These are phyloP conservation scores for Verticillium nubilum DNA, from an alignment of 2,329 filamentous ascomycete species.

Conservation along the genomic window DNA sequence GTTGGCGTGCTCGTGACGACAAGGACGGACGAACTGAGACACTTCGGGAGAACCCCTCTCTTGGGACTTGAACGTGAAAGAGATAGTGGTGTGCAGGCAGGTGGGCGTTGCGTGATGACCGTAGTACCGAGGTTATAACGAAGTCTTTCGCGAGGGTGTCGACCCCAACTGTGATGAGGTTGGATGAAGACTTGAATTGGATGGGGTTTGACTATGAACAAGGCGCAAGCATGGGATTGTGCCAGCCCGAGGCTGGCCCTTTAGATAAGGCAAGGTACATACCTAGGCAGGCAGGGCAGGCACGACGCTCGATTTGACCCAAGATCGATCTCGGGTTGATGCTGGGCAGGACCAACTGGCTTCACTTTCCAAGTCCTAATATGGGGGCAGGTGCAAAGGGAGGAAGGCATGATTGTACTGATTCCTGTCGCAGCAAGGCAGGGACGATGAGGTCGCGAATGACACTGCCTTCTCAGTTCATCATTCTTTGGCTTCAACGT, in stretches of 20 bases:
- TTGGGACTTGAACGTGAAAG: conserved; percentile 2
- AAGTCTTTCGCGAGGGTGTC: not conserved
- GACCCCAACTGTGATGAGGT: not conserved
- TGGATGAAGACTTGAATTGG: too few species aligned
- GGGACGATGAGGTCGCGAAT: not conserved
- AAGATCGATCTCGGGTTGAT: too few species aligned
- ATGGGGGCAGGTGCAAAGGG: not conserved
- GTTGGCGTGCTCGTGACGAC: conserved; percentile 12
- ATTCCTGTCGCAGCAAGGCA: not conserved
- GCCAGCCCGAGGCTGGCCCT: too few species aligned
- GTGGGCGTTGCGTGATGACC: not conserved
- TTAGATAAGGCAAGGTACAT: too few species aligned
- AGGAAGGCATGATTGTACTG: not conserved
- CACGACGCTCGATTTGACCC: too few species aligned
- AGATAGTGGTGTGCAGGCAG: conserved; percentile 2
- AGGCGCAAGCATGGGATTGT: too few species aligned
- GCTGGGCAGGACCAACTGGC: not conserved
- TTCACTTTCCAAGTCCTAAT: not conserved
- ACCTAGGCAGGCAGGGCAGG: too few species aligned
- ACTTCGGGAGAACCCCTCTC: conserved; percentile 6
- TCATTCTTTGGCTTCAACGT: not conserved
- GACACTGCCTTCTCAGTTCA: not conserved
- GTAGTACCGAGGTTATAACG: not conserved
- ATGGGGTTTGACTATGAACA: too few species aligned
- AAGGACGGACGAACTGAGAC: conserved; percentile 4